Base-by-base conservation (phyloP, 805 yeast genomes). In the Starmerella khaoyaiensis region DNA sequence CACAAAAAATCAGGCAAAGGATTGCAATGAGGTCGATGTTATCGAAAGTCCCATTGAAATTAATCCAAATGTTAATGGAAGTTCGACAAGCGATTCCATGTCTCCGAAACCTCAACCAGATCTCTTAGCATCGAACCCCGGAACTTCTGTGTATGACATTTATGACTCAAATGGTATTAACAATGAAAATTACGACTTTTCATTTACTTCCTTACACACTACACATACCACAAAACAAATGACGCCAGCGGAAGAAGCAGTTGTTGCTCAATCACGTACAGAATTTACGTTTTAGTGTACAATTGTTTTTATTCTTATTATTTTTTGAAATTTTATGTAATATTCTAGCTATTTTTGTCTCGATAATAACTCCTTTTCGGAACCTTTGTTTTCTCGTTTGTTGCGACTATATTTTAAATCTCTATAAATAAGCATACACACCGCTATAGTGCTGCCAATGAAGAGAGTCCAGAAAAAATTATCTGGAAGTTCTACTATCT, bases 401-500 rank as follows among this genome's bases (percentile, higher is more conserved):
- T n/a, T n/a, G n/a, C n/a, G n/a, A n/a, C n/a, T n/a, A n/a, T n/a
- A n/a, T n/a, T n/a, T n/a, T n/a, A 24, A 28, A 21, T 42, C 46
- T 4, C 41, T 16, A 34, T 37, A 45, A 11, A 42, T 42, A 34
- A 46, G 15, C 16, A 47, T 33, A 12, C 19, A 28, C 9, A 46
- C 49, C 5, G 36, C 32, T 5, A 32, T 35, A 5, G 46, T 26
- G 2, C 49, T 42, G 4, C 42, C 50, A 3, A 44, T 20, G n/a
- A 48, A 34, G 27, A 46, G 22, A 8, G 48, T 41, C 10, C 31
- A 21, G 26, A 50, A 45, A 31, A 47, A 44, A 36, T 48, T 36
- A 40, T 48, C 52, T 17, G 53, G 48, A 5, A 49, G 35, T 10
- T 42, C 47, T 9, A 44, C 25, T 21, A 17, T 26, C n/a, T 42